Conservation (phyloP, 805 yeast species). For the Novakomyces olei region DNA sequence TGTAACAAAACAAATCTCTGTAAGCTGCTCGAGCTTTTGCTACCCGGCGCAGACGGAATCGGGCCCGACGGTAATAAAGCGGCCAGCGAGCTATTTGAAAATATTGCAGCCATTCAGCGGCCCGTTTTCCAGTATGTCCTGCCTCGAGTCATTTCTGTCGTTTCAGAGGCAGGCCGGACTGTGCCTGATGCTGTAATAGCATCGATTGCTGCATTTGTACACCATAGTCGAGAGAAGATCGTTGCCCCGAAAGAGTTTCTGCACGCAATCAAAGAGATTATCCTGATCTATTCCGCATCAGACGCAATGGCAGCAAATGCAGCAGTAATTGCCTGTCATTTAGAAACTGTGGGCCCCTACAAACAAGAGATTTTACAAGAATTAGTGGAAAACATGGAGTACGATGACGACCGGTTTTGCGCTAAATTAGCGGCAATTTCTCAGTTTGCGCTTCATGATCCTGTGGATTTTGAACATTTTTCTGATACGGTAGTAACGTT, state of each 20-base stretch:
- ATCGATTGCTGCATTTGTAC: background rate
- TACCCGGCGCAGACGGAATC: too few relatives aligned
- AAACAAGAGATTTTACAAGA: background rate
- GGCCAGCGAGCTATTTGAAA: background rate
- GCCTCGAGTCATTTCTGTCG: background rate
- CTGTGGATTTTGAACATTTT: background rate
- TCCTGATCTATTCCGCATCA: too few relatives aligned
- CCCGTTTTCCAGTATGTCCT: background rate
- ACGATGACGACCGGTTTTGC: background rate
- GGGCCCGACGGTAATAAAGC: background rate
- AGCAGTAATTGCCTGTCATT: background rate
- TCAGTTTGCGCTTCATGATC: background rate
- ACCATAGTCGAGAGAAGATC: background rate
- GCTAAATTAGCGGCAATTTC: background rate
- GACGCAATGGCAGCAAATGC: background rate
- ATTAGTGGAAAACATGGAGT: background rate
- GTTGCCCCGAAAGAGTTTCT: background rate
- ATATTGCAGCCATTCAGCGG: background rate
- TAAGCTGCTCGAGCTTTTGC: background rate
- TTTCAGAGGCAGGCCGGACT: background rate
- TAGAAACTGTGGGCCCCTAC: background rate
- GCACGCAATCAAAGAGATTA: background rate
- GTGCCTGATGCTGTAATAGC: background rate
- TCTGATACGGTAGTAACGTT: too few relatives aligned
- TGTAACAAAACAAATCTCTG: slow-evolving; percentile 45